Base-by-base conservation (phyloP, 2,329 filamentous ascomycete species). In the Scleromitrula shiraiana region DNA sequence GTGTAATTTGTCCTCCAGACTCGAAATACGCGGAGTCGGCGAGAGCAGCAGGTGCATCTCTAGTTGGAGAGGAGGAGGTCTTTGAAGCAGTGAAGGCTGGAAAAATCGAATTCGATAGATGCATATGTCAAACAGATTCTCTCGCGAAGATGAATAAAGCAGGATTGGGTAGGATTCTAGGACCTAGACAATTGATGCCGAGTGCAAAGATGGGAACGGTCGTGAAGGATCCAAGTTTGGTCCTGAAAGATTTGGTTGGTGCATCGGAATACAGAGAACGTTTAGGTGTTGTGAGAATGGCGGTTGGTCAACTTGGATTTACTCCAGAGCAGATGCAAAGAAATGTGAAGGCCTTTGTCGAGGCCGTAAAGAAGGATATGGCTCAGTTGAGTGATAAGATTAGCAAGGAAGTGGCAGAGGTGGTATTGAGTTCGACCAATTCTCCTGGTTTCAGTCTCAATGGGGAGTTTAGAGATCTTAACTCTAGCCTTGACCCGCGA, bases 131-230 rank as follows among this genome's bases (percentile, higher is more conserved):
- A 67, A 74, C 76, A 42, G 80, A 87, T 58, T 89, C 83, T 58
- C 73, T 93, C 57, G 75, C 77, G 44, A 88, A 85, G 49, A 71
- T 98, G 61, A 85, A 83, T 64, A 90, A 93, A 71, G 84, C 89
- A 29, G 80, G 78, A 0, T 67, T 98, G 54, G 91, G 85, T 54
- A 78, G 83, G 56, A 76, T 95, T 36, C 73, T 98, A 17, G 93
- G 93, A 61, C 93, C 94, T 38, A 83, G 80, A 67, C 90, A 90
- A 2, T 68, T 98, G 62, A 97, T 98, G 93, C 93, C 93, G 5
- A 94, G 80, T 65, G 70, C 77, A 51, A 95, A 95, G 74, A 80
- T 80, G 53, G 89, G 88, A 55, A 97, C 93, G 0, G 85, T 98
- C 48, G 88, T 95, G 20, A 83, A 78, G 62, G 85, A 95, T 64